phyloP scores from a whole-genome alignment of 805 yeast species.

The Wickerhamiella kurtzmanii region DNA sequence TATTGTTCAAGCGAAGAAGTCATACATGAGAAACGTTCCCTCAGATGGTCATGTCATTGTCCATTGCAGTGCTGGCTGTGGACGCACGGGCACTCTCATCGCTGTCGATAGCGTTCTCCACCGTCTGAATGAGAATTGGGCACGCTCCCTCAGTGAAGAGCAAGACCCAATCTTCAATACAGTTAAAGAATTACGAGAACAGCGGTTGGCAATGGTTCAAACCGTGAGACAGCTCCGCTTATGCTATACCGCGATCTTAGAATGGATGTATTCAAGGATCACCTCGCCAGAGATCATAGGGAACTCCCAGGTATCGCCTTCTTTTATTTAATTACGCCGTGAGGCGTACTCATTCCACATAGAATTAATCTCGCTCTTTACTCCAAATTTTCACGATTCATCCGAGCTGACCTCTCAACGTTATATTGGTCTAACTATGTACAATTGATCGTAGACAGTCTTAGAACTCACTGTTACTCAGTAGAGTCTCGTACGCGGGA shows the following conservation, averaged over 20 bases:
- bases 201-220: constrained; percentile 75
- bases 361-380: no score
- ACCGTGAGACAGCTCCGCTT: constrained; percentile 59
- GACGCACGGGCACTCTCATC: constrained; percentile 84
- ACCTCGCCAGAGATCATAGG: background rate
- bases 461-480: background rate
- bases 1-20: constrained; percentile 34
- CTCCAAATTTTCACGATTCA: no score
- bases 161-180: constrained; percentile 47
- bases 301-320: background rate
- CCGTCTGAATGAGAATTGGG: constrained; percentile 23
- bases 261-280: constrained; percentile 11
- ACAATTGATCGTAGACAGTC: background rate
- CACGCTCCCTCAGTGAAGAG: constrained; percentile 2
- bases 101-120: constrained; percentile 30
- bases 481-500: background rate
- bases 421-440: no score
- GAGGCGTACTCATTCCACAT: no score
- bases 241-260: constrained; percentile 49
- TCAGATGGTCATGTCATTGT: constrained; percentile 33
- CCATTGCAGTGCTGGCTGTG: constrained; percentile 97
- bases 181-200: constrained; percentile 55
- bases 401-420: no score
- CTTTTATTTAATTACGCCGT: background rate
- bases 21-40: constrained; percentile 23